Percentiles rank a stretch among this genome's conserved stretches.
These are phyloP conservation scores for Wallacemonas sp. DNA, from an alignment of 208 protist species.

Conservation along the genomic window DNA sequence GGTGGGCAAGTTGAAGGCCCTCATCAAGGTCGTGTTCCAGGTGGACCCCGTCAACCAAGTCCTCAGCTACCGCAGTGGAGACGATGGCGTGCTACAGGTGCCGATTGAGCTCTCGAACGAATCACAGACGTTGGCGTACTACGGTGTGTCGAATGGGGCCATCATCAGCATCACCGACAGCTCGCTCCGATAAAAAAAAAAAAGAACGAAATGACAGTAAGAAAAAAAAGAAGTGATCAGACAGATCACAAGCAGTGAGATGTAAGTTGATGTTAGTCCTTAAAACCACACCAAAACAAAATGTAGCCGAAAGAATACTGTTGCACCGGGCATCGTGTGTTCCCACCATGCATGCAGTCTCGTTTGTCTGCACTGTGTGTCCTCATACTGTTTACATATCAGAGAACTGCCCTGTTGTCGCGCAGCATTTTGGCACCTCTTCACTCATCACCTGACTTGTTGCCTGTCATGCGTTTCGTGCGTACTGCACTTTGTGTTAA, in stretches of 20 bases:
- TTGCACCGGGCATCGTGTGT: too few species aligned
- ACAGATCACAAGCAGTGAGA: constrained; percentile 4
- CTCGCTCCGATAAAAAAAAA: constrained; percentile 45
- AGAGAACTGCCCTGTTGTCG: too few species aligned
- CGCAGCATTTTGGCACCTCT: too few species aligned
- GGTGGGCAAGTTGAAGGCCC: constrained; percentile 78
- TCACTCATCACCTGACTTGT: too few species aligned
- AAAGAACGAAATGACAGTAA: constrained; percentile 6
- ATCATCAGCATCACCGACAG: constrained; percentile 69
- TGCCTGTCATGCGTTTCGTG: too few species aligned
- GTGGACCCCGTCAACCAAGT: constrained; percentile 61
- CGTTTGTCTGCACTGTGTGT: too few species aligned
- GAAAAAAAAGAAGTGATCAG: constrained; percentile 12
- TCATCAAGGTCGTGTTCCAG: constrained; percentile 70
- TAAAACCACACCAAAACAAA: too few species aligned
- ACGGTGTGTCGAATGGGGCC: constrained; percentile 69
- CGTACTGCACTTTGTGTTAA: too few species aligned
- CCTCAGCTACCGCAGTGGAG: constrained; percentile 65
- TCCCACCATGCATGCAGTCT: too few species aligned
- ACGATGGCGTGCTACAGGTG: constrained; percentile 57
- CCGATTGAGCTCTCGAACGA: constrained; percentile 66
- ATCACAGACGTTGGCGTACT: constrained; percentile 71
- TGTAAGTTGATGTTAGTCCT: too few species aligned
- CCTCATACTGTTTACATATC: too few species aligned
- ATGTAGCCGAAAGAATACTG: too few species aligned